phyloP scores from a whole-genome alignment of 1,139 yeast species.

The Geotrichum australiense region DNA sequence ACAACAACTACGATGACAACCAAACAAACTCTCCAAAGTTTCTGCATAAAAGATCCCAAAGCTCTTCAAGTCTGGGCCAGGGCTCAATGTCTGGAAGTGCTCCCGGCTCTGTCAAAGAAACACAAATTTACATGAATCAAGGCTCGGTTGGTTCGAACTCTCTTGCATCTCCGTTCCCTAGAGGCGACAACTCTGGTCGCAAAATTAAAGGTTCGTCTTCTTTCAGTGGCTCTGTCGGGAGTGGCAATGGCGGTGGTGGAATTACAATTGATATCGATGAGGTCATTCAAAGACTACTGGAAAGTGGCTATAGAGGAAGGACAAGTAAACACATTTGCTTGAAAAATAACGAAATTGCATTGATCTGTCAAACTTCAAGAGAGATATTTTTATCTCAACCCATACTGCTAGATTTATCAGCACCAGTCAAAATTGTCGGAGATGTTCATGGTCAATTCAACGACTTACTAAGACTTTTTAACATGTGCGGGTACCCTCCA shows the following conservation, averaged over 20 bases:
- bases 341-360: slow-evolving; percentile 78
- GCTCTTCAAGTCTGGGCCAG: neutral
- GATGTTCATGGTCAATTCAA: slow-evolving; percentile 97
- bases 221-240: slow-evolving; percentile 1
- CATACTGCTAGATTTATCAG: slow-evolving; percentile 74
- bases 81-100: neutral
- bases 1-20: slow-evolving; percentile 2
- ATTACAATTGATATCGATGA: slow-evolving; percentile 70
- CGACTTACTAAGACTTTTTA: slow-evolving; percentile 82
- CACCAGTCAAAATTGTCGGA: slow-evolving; percentile 96
- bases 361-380: slow-evolving; percentile 78
- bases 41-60: slow-evolving; percentile 3
- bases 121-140: neutral
- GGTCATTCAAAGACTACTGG: slow-evolving; percentile 78
- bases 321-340: slow-evolving; percentile 83
- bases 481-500: slow-evolving; percentile 98
- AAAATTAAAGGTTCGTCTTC: neutral
- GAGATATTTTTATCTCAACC: slow-evolving; percentile 89
- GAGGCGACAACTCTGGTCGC: slow-evolving; percentile 5
- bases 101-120: neutral
- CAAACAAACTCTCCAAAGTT: neutral
- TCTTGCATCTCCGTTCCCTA: slow-evolving; percentile 13
- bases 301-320: slow-evolving; percentile 94
- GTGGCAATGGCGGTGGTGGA: slow-evolving; percentile 11
- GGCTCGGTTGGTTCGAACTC: slow-evolving; percentile 7